Base-by-base conservation (phyloP, 2,329 filamentous ascomycete species). In the Sporothrix globosa region DNA sequence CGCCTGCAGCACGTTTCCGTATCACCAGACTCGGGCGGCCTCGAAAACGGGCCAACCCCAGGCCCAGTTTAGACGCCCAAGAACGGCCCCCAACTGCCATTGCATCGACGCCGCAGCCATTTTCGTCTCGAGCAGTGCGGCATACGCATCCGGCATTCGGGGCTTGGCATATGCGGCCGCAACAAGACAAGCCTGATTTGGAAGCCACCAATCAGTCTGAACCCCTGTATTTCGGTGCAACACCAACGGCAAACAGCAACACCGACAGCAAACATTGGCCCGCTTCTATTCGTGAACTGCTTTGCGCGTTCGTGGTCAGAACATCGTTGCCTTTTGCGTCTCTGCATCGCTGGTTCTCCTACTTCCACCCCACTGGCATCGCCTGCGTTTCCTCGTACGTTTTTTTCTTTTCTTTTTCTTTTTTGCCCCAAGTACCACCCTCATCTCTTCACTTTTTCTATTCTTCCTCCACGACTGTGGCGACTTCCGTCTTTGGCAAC, bases 311-410 rank as follows among this genome's bases (percentile, higher is more conserved):
- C 39, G 17, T 24, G 41, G 58, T n/a, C 39, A 19, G 21, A 9
- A 4, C 54, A 58, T 41, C 21, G 44, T 66, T 67, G 30, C 65
- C n/a, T 44, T 56, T 67, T 67, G 50, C 50, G 48, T 54, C 65
- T 54, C 34, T 54, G 50, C 63, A 66, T 39, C 63, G 24, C 46
- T 39, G 27, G 27, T 53, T 34, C 63, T 52, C 11, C 17, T n/a
- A 17, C 19, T 9, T 17, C 46, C 41, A 44, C 14, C 34, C 13
- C 27, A 27, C 30, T 27, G 27, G 63, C 44, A 52, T 52, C 63
- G 46, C 46, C 46, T 66, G 21, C 61, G 41, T 65, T n/a, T 50
- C 44, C 34, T 50, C 5, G 44, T 44, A 6, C 14, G 30, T 41
- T 30, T 34, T 50, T 39, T 50, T 46, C 21, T 52, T 48, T 52